A percentile compares a stretch with the other conserved stretches of the same genome.
Evolutionary conservation across 1,139 yeast species (phyloP).

Genomic region (Pichia sp.): DNA sequence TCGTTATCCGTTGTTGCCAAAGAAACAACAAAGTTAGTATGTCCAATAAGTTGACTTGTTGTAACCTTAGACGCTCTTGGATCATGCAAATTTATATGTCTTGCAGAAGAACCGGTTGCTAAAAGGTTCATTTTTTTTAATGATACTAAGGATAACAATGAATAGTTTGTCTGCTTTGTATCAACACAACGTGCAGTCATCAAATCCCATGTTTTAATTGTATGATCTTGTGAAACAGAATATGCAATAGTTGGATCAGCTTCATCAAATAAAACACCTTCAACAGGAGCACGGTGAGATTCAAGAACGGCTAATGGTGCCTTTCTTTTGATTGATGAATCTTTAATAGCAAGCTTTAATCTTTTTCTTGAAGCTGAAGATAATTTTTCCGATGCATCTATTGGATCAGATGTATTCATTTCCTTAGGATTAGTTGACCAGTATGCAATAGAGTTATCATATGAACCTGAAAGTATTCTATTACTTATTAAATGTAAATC

Average conservation of each 20-base stretch:
- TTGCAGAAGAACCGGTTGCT: conserved; percentile 92
- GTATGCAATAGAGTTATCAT: conserved; percentile 72
- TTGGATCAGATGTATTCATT: conserved; percentile 68
- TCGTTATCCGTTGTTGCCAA: conserved; percentile 69
- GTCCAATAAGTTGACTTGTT: conserved; percentile 75
- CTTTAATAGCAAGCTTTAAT: conserved; percentile 73
- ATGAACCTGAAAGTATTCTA: conserved; percentile 76
- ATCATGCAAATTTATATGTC: conserved; percentile 90
- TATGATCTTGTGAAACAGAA: conserved; percentile 93
- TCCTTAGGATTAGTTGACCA: conserved; percentile 89
- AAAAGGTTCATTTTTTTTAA: conserved; percentile 61
- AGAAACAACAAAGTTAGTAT: conserved; percentile 82
- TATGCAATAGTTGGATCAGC: conserved; percentile 76
- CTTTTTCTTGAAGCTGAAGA: conserved; percentile 87
- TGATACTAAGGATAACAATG: conserved; percentile 69
- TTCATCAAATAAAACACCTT: conserved; percentile 69
- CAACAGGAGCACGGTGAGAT: conserved; percentile 83
- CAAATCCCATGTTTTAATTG: conserved; percentile 93
- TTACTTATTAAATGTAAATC: conserved; percentile 49
- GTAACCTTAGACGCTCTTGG: conserved; percentile 66
- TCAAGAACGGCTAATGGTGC: conserved; percentile 73
- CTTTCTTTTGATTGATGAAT: conserved; percentile 70
- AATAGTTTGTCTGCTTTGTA: conserved; percentile 82
- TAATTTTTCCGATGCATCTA: conserved; percentile 31
- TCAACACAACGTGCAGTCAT: conserved; percentile 79